Evolutionary conservation across 2,329 filamentous ascomycete genomes (phyloP), one percentile per base, ranked within the genome.

Genomic region (Aspergillus sp.): DNA sequence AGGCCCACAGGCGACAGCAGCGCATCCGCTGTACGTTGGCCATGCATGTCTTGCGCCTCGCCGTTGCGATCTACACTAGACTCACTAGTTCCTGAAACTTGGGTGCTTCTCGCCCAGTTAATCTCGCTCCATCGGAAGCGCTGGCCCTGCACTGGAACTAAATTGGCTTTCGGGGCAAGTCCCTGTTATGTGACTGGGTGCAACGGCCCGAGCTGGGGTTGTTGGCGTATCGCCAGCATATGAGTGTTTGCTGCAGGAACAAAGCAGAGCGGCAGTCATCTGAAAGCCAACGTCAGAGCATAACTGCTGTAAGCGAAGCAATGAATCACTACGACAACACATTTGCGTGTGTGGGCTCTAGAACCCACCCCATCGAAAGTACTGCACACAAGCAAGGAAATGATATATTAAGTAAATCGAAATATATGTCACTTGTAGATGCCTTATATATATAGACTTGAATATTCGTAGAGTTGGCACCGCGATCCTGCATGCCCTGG

Each of bases 31-130:
- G 48, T 17, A 50, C 48, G 20, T 40, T 50, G 17, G 41, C 41
- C 20, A 58, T 58, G 46, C 56, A 58, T 42, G 51, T n/a, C 22
- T 40, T 51, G 51, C 33, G 22, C 47, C 51, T 40, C 47, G 15
- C 51, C 44, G 46, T 47, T 49, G 54, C 54, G 56, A 54, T 51
- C 51, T 58, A 51, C 56, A 20, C 56, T 54, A 45, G 37, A 30
- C 54, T 51, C 56, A 20, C 56, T 54, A 45, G 37, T 46, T 51
- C 56, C 46, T 58, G 56, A 50, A 39, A 51, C 54, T 40, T 56
- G 54, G 54, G 20, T 33, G 12, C 27, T 39, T 51, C 22, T 27
- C 17, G 22, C n/a, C 56, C 56, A 54, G n/a, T 54, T 15, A 20
- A 19, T 54, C 41, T 44, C 7, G 22, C 24, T 50, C 40, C 39